Percentiles rank a stretch among this genome's conserved stretches.
Evolutionary conservation across 495 filamentous ascomycete genomes (phyloP).

Genomic region (Penicillium alfredii): DNA sequence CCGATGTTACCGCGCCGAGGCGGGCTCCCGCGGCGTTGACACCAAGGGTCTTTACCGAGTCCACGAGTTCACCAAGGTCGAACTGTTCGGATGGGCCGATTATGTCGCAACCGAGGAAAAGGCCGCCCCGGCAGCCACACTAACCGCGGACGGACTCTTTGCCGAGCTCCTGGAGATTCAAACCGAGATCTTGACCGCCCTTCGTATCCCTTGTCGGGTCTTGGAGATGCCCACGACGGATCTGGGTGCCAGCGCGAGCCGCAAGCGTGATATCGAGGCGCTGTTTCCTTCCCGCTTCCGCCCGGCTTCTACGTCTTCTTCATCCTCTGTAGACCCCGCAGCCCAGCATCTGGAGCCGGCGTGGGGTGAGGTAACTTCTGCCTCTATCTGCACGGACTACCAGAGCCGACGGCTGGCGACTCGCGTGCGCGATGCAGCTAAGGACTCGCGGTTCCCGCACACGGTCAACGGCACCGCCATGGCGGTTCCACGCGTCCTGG

Average conservation of each 20-base stretch:
- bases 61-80: constrained; percentile 98
- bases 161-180: constrained; percentile 80
- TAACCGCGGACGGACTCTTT: constrained; percentile 52
- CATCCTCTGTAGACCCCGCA: constrained; percentile 5
- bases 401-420: constrained; percentile 80
- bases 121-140: constrained; percentile 6
- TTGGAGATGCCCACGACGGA: constrained; percentile 89
- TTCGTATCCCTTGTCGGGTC: constrained; percentile 80
- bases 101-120: constrained; percentile 30
- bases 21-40: constrained; percentile 78
- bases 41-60: constrained; percentile 95
- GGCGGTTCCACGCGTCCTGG: constrained; percentile 83
- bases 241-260: constrained; percentile 76
- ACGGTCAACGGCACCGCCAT: constrained; percentile 94
- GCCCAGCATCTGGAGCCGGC: constrained; percentile 56
- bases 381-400: constrained; percentile 92
- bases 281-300: constrained; percentile 77
- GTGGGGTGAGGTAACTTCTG: constrained; percentile 90
- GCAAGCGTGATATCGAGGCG: constrained; percentile 90
- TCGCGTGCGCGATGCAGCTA: constrained; percentile 43
- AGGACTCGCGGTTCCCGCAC: constrained; percentile 58
- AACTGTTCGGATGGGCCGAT: constrained; percentile 83
- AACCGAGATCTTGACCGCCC: constrained; percentile 65
- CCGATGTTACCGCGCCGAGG: constrained; percentile 90
- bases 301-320: constrained; percentile 1